Conservation (phyloP, 208 protist species). For the Trypanosoma vivax region DNA sequence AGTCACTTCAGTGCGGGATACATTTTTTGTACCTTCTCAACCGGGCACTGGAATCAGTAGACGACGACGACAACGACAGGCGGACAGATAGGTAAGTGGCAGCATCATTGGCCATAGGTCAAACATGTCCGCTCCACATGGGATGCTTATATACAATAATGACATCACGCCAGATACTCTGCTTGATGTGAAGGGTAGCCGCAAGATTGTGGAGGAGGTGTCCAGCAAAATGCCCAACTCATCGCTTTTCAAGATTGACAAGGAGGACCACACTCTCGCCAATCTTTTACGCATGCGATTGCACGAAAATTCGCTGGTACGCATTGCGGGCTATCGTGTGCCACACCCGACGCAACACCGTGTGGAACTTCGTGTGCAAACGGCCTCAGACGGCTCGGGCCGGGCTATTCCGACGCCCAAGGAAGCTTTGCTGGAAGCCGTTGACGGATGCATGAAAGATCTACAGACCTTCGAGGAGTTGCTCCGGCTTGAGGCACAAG, state of each 20-base stretch:
- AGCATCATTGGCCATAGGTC: not conserved
- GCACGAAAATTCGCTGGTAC: conserved; percentile 69
- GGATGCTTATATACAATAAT: conserved; percentile 89
- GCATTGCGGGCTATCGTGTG: conserved; percentile 84
- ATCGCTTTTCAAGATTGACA: conserved; percentile 83
- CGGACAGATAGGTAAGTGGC: not conserved
- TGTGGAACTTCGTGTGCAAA: conserved; percentile 84
- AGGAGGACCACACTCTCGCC: conserved; percentile 87
- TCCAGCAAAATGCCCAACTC: conserved; percentile 79
- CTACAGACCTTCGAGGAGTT: conserved; percentile 73
- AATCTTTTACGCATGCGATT: conserved; percentile 88
- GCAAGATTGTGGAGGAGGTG: conserved; percentile 76
- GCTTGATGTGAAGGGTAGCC: conserved; percentile 76
- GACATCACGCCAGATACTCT: conserved; percentile 86
- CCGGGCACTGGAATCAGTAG: no score
- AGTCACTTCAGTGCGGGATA: no score
- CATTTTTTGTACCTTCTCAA: no score
- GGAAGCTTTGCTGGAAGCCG: conserved; percentile 62
- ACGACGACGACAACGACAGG: not conserved
- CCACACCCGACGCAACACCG: conserved; percentile 88
- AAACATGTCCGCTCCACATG: conserved; percentile 69
- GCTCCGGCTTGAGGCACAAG: conserved; percentile 54
- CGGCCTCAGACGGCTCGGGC: conserved; percentile 46
- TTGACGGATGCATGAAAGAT: conserved; percentile 72
- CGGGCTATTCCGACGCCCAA: conserved; percentile 62